phyloP scores from a whole-genome alignment of 257 asterid genomes.

The Nyctanthes arbortristis region DNA sequence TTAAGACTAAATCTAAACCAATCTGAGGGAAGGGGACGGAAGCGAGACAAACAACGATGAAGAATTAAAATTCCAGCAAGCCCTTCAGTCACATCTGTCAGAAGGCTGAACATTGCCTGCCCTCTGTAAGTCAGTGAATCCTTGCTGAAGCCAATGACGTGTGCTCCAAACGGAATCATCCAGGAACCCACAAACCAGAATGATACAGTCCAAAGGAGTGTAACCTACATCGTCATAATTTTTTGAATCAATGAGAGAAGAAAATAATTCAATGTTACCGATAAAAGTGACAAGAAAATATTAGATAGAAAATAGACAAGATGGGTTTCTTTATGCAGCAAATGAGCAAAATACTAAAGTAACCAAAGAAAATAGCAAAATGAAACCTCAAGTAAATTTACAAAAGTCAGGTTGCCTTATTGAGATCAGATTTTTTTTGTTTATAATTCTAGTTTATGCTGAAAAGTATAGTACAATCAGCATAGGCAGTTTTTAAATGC shows the following conservation, averaged over 20 bases:
- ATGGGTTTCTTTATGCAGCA: neutral
- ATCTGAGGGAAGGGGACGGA: conserved; percentile 78
- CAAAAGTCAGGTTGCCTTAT: neutral
- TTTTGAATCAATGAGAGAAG: conserved; percentile 5
- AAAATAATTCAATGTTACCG: neutral
- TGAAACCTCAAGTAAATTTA: neutral
- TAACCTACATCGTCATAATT: conserved; percentile 51
- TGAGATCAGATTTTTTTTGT: neutral
- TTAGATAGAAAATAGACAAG: neutral
- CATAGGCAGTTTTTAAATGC: neutral
- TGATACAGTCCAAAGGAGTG: conserved; percentile 87
- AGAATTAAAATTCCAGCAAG: conserved; percentile 91
- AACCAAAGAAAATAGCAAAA: neutral
- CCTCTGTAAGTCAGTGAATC: conserved; percentile 82
- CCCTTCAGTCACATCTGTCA: conserved; percentile 89
- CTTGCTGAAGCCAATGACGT: conserved; percentile 76
- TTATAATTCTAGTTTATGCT: neutral
- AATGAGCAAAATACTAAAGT: neutral
- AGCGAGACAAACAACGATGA: conserved; percentile 66
- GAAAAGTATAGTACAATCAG: neutral
- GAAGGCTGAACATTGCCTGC: conserved; percentile 93
- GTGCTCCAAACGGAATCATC: conserved; percentile 96
- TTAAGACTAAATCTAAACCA: conserved; percentile 84
- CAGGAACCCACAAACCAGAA: conserved; percentile 98
- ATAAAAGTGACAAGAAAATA: neutral